Base-by-base conservation (phyloP, 371 early-diverging fungal species). In the Chytridium lagenaria region DNA sequence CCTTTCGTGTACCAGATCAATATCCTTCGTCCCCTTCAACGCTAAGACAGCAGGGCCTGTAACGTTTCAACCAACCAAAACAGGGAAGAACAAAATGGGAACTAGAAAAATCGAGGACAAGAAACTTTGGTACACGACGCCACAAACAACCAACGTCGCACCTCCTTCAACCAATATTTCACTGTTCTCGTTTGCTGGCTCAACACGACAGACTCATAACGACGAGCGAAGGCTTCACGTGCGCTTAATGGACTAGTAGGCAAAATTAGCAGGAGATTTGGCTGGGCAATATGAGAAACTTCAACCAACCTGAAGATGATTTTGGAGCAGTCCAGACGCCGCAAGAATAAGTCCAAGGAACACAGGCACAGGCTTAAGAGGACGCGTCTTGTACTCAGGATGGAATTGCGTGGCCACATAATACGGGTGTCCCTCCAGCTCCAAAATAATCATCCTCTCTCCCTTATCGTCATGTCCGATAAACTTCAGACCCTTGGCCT, bases 331-430 rank as follows among this genome's bases (percentile, higher is more conserved):
- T 7, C 87, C 87, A 0, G 74, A 51, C n/a, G 97, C 90, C 69
- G 98, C 97, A 68, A 93, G 79, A 57, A 99, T 87, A 40, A 99
- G 92, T 34, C 96, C 98, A 31, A 91, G 81, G 90, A 99, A 98
- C 16, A 95, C 89, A 44, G 99, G 96, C 30, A 92, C 90, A 1
- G 99, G 99, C 74, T 83, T 89, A 63, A 96, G 83, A 15, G 99
- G 99, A 64, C 97, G 92, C 51, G 98, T 97, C 67, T 94, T 87
- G 85, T 98, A 98, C 86, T 99, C 99, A 36, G 99, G 99, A 76
- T 99, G 99, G 84, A 92, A 99, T 88, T 99, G 99, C 50, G 92
- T 93, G 55, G 93, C 99, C 59, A 99, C 92, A 85, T 92, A 99
- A 88, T 91, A 99, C 7, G 97, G 96, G 83, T 99, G 99, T 70